A percentile compares a stretch with the other conserved stretches of the same genome.
phyloP scores from a whole-genome alignment of 2,329 filamentous ascomycete species.

The Monilinia fructigena region DNA sequence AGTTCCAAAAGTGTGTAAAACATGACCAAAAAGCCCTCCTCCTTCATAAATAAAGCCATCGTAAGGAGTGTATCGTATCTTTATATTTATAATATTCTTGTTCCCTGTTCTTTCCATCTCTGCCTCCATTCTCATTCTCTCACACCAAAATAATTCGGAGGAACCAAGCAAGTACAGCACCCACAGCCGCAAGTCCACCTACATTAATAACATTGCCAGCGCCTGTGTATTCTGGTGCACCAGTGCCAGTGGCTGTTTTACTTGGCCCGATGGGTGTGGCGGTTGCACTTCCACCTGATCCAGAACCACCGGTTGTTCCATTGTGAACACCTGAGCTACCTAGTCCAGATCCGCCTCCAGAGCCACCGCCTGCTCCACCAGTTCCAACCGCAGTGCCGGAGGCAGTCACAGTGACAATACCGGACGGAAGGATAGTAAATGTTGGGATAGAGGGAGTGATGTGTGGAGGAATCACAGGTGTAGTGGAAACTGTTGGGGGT shows the following conservation, averaged over 20 bases:
- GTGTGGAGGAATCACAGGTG: constrained; percentile 11
- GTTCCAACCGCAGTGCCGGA: constrained; percentile 14
- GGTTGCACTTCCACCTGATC: constrained; percentile 19
- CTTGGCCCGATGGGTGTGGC: constrained; percentile 27
- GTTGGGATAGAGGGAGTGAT: constrained; percentile 28
- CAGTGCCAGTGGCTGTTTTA: constrained; percentile 12
- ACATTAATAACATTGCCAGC: background rate
- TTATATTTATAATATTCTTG: background rate
- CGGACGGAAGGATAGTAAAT: background rate
- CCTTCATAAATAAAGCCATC: constrained; percentile 9
- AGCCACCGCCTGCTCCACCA: constrained; percentile 15
- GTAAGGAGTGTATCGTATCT: constrained; percentile 4
- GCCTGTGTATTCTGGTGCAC: constrained; percentile 13
- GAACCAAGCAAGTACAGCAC: background rate
- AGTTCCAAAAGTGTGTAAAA: constrained; percentile 14
- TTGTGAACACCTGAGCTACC: constrained; percentile 3
- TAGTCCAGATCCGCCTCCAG: constrained; percentile 4
- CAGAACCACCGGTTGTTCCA: constrained; percentile 8
- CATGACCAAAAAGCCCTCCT: background rate
- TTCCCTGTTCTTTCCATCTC: background rate
- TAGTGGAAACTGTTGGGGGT: constrained; percentile 19
- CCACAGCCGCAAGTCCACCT: background rate
- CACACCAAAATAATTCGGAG: background rate
- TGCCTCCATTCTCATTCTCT: background rate
- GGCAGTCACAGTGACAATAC: background rate